A percentile compares a stretch with the other conserved stretches of the same genome.
These are phyloP conservation scores for Astragalus membranaceus DNA, from an alignment of 306 rosid genomes.

Conservation along the genomic window DNA sequence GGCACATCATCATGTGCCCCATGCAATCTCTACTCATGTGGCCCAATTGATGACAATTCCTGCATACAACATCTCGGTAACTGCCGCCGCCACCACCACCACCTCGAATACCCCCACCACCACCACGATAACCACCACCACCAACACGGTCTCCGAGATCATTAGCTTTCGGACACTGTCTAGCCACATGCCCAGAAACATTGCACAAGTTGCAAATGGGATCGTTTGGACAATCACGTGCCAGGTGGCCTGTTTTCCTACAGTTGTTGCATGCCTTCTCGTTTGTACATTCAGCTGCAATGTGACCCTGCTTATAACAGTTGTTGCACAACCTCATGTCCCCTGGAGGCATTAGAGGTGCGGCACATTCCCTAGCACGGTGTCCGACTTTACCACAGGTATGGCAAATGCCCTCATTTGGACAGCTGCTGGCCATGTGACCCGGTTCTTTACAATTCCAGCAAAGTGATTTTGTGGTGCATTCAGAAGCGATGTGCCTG, in stretches of 20 bases:
- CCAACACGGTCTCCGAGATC: conserved; percentile 53
- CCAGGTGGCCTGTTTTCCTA: conserved; percentile 92
- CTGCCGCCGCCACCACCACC: conserved; percentile 40
- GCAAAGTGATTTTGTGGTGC: conserved; percentile 86
- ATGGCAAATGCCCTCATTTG: conserved; percentile 97
- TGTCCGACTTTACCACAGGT: conserved; percentile 96
- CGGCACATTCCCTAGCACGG: conserved; percentile 88
- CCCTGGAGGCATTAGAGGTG: conserved; percentile 82
- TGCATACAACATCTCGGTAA: conserved; percentile 71
- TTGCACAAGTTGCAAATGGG: conserved; percentile 94
- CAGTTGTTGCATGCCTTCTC: conserved; percentile 99
- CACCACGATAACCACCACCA: conserved; percentile 23
- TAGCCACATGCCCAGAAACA: conserved; percentile 91
- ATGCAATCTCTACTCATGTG: conserved; percentile 98
- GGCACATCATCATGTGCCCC: conserved; percentile 95
- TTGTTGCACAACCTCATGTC: conserved; percentile 93
- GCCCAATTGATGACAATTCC: conserved; percentile 90
- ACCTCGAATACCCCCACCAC: conserved; percentile 33
- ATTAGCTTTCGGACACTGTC: conserved; percentile 79
- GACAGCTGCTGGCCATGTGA: conserved; percentile 90
- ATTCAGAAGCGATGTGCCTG: conserved; percentile 97
- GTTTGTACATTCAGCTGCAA: conserved; percentile 92
- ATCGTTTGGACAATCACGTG: conserved; percentile 95
- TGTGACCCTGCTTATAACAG: conserved; percentile 97
- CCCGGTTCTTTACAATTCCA: conserved; percentile 99